Base-by-base conservation (phyloP, 805 yeast species). In the Maudiozyma bulderi region DNA sequence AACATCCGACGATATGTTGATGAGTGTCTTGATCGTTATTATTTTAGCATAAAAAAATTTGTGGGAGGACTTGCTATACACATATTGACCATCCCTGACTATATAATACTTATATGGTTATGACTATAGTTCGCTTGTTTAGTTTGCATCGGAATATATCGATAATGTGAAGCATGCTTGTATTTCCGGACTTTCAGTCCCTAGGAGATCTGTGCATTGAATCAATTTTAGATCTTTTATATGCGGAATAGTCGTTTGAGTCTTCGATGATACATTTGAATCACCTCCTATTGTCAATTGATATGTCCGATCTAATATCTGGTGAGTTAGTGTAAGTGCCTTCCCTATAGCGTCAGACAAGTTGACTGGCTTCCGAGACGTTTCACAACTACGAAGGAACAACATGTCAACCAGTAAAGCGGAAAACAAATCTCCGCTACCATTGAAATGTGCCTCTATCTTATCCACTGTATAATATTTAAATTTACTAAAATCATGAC, bases 391-490 rank as follows among this genome's bases (percentile, higher is more conserved):
- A 20, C 4, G 26, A 54, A 68, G 62, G 49, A 68, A 68, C 53
- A 74, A 73, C 1, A 70, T 63, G 54, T 83, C 77, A 3, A 82
- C 72, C 15, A 84, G 54, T 13, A 85, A 58, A 0, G 83, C 88
- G 3, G 81, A 71, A 61, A 84, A 82, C 14, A 85, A 64, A 60
- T 85, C 93, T 2, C 93, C 93, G 50, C 86, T 76, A 1, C 93
- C 93, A 40, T 80, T 81, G 60, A 84, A 84, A 1, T 71, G 67
- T 8, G 88, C 86, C 20, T 75, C 67, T 10, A 84, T 76, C 54
- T 68, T 65, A 40, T 31, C 32, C 50, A 40, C 29, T 4, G 47
- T 48, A 1, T 44, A 46, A 26, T 37, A 43, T 11, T 39, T 26
- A n/a, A 39, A 13, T n/a, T 29, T 8, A 10, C 29, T 26, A 6